These are phyloP conservation scores for Boletus tomentosulus DNA, from an alignment of 768 basidiomycete genomes.

Conservation along the genomic window DNA sequence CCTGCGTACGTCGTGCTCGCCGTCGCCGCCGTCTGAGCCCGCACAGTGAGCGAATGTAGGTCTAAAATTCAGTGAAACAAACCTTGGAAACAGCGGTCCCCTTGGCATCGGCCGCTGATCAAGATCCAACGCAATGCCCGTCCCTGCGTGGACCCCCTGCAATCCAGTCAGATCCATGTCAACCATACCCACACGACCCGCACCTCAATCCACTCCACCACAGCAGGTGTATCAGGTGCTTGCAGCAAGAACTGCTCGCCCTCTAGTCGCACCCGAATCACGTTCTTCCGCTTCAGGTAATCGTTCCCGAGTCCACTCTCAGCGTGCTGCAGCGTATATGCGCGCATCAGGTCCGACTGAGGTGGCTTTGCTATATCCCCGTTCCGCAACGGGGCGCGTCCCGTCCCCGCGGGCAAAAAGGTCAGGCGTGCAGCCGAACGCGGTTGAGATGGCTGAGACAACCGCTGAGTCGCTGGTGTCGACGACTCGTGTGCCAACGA, in stretches of 20 bases:
- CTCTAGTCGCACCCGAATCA: conserved; percentile 86
- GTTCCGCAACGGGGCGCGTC: conserved; percentile 16
- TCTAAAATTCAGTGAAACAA: not conserved
- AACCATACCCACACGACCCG: conserved; percentile 13
- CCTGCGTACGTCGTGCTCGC: conserved; percentile 19
- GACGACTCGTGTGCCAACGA: conserved; percentile 15
- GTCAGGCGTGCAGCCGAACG: conserved; percentile 20
- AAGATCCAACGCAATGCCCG: conserved; percentile 87
- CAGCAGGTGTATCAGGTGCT: conserved; percentile 74
- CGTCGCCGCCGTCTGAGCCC: conserved; percentile 26
- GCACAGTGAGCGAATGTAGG: not conserved
- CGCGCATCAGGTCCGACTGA: conserved; percentile 51
- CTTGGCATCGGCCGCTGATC: conserved; percentile 91
- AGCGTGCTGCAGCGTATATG: conserved; percentile 83
- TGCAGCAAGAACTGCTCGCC: conserved; percentile 97
- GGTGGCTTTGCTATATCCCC: conserved; percentile 40
- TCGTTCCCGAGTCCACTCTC: conserved; percentile 95
- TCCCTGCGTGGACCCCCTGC: conserved; percentile 87
- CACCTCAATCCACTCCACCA: conserved; percentile 97
- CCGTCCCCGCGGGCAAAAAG: conserved; percentile 19
- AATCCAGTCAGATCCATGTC: conserved; percentile 6
- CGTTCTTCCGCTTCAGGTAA: conserved; percentile 90
- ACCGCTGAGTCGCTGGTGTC: conserved; percentile 13
- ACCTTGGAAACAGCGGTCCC: conserved; percentile 83
- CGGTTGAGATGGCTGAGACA: conserved; percentile 9